Evolutionary conservation across 2,329 filamentous ascomycete genomes (phyloP).

Genomic region (Talaromyces sp.): DNA sequence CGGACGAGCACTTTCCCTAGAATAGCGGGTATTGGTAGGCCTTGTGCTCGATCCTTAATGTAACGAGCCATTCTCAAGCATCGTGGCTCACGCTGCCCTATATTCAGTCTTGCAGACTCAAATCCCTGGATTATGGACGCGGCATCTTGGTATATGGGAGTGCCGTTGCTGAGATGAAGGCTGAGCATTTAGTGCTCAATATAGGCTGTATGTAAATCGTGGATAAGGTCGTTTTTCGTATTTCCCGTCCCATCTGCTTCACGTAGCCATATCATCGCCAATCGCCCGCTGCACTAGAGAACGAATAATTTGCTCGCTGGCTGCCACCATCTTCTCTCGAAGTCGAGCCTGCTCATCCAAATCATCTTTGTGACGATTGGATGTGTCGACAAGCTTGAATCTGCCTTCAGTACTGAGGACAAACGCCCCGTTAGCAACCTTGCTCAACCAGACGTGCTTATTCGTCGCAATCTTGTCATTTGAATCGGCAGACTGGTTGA

Average conservation of each 20-base stretch:
- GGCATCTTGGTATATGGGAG: not conserved
- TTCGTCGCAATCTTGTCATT: slow-evolving; percentile 1
- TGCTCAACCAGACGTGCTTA: slow-evolving; percentile 30
- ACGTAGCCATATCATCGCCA: slow-evolving; percentile 13
- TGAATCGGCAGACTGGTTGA: slow-evolving; percentile 15
- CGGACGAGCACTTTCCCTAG: not conserved
- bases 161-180: not conserved
- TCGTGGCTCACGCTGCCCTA: too few relatives aligned
- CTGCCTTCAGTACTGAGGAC: slow-evolving; percentile 34
- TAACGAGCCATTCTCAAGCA: not conserved
- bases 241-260: not conserved
- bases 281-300: slow-evolving; percentile 26
- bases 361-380: not conserved
- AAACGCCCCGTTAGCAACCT: slow-evolving; percentile 35
- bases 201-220: not conserved
- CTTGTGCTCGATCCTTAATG: not conserved
- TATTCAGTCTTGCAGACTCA: not conserved
- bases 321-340: slow-evolving; percentile 18
- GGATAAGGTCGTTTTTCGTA: not conserved
- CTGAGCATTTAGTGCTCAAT: not conserved
- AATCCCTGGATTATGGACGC: not conserved
- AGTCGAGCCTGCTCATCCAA: slow-evolving; percentile 2
- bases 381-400: slow-evolving; percentile 31
- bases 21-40: not conserved
- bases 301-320: slow-evolving; percentile 28